Evolutionary conservation across 164 flowering plant species (phyloP).

Genomic region (Tetrastigma voinierianum): DNA sequence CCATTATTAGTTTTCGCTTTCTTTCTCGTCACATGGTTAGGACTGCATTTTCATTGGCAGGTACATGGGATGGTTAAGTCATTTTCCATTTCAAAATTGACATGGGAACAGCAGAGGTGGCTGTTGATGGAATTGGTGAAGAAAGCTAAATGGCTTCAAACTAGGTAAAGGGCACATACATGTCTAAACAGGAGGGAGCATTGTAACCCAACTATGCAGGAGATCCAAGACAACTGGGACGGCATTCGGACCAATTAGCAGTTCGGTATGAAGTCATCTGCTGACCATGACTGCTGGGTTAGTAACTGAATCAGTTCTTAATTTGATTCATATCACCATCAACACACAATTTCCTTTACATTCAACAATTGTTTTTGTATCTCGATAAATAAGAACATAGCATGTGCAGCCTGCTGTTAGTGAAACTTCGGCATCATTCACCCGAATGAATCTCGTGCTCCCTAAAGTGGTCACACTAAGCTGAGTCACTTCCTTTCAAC

Average conservation of each 20-base stretch:
- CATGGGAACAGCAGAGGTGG: background rate
- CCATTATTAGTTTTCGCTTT: no score
- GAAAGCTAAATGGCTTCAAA: background rate
- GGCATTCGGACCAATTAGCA: background rate
- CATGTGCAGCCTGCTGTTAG: constrained; percentile 10
- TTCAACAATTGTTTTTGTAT: background rate
- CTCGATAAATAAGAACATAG: background rate
- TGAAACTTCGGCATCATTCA: background rate
- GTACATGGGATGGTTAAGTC: no score
- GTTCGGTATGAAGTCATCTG: background rate
- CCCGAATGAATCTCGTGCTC: background rate
- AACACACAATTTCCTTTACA: background rate
- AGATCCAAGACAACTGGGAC: background rate
- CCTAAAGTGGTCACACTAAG: background rate
- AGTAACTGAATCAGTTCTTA: background rate
- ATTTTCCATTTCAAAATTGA: no score
- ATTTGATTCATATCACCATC: background rate
- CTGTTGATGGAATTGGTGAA: background rate
- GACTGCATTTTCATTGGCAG: no score
- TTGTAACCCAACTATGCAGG: background rate
- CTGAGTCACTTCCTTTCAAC: no score
- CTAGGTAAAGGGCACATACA: background rate
- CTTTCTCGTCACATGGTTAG: no score
- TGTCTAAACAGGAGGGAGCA: background rate
- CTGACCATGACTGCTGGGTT: background rate